Percentiles rank a stretch among this genome's conserved stretches.
These are phyloP conservation scores for Ehretia macrophylla DNA, from an alignment of 257 asterid species.

Conservation along the genomic window DNA sequence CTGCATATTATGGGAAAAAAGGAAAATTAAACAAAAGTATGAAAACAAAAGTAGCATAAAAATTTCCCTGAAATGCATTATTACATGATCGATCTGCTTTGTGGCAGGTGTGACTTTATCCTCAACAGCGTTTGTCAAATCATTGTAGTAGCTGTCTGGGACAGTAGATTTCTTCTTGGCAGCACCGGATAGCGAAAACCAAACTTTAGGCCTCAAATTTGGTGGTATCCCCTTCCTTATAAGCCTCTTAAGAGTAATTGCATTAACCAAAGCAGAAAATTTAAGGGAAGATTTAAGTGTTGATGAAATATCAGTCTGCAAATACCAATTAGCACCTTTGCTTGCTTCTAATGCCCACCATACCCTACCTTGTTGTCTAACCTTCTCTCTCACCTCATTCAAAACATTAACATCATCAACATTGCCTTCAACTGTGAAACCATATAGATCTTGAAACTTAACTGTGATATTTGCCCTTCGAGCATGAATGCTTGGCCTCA, in stretches of 20 bases:
- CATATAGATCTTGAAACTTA: conserved; percentile 93
- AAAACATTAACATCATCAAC: conserved; percentile 96
- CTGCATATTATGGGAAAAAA: conserved; percentile 33
- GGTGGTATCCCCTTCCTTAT: conserved; percentile 93
- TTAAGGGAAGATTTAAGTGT: conserved; percentile 70
- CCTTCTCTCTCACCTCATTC: conserved; percentile 97
- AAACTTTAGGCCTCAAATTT: conserved; percentile 84
- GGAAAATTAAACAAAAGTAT: not conserved
- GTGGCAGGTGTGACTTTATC: conserved; percentile 91
- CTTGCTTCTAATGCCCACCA: conserved; percentile 96
- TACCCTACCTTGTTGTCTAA: conserved; percentile 81
- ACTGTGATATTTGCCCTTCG: conserved; percentile 91
- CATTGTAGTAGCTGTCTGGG: conserved; percentile 87
- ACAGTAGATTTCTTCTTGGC: conserved; percentile 96
- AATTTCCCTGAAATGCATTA: too few species aligned
- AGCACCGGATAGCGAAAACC: conserved; percentile 94
- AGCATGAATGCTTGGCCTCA: conserved; percentile 91
- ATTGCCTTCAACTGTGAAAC: conserved; percentile 90
- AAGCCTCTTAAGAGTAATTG: conserved; percentile 81
- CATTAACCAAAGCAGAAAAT: conserved; percentile 73
- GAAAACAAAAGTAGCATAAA: too few species aligned
- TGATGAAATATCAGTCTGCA: conserved; percentile 53
- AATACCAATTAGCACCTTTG: conserved; percentile 88
- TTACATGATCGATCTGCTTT: conserved; percentile 98
- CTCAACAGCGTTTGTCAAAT: conserved; percentile 65